Conservation (phyloP, 2,329 filamentous ascomycete genomes). For the Penicillium polonicum region DNA sequence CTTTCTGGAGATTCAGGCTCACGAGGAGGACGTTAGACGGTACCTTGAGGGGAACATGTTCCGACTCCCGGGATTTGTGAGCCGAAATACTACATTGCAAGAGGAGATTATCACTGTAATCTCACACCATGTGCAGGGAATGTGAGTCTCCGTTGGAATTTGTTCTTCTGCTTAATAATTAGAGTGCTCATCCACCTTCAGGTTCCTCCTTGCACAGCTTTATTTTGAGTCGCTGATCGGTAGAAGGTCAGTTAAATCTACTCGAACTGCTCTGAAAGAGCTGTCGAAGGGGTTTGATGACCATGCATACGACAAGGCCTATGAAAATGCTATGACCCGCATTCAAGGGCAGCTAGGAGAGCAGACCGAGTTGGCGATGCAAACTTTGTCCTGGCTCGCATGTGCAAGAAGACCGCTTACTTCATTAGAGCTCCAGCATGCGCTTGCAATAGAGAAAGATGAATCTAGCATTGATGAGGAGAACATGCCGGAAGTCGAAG, state of each 20-base stretch:
- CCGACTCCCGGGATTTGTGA: slow-evolving; percentile 18
- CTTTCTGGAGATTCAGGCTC: slow-evolving; percentile 35
- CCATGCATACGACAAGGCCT: slow-evolving; percentile 39
- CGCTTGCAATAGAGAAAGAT: slow-evolving; percentile 40
- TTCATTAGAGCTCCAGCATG: slow-evolving; percentile 43
- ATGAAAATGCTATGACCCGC: slow-evolving; percentile 44
- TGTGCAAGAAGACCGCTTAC: slow-evolving; percentile 38
- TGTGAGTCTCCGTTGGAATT: slow-evolving; percentile 27
- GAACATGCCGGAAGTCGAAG: slow-evolving; percentile 32
- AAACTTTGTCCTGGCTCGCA: slow-evolving; percentile 45
- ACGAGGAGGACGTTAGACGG: slow-evolving; percentile 31
- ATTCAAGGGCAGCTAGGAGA: slow-evolving; percentile 42
- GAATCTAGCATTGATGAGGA: slow-evolving; percentile 34
- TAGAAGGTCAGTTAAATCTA: slow-evolving; percentile 25
- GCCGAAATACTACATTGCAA: slow-evolving; percentile 17
- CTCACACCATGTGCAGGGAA: slow-evolving; percentile 29
- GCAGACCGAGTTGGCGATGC: slow-evolving; percentile 38
- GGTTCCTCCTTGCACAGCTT: slow-evolving; percentile 31
- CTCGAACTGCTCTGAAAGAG: slow-evolving; percentile 33
- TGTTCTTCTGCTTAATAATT: no score
- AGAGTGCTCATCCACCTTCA: background rate
- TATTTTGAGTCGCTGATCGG: slow-evolving; percentile 22
- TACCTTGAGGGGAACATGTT: slow-evolving; percentile 31
- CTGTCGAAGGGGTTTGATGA: slow-evolving; percentile 30
- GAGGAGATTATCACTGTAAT: slow-evolving; percentile 25